Evolutionary conservation across 1,139 yeast genomes (phyloP).

Genomic region (Yarrowia galli): DNA sequence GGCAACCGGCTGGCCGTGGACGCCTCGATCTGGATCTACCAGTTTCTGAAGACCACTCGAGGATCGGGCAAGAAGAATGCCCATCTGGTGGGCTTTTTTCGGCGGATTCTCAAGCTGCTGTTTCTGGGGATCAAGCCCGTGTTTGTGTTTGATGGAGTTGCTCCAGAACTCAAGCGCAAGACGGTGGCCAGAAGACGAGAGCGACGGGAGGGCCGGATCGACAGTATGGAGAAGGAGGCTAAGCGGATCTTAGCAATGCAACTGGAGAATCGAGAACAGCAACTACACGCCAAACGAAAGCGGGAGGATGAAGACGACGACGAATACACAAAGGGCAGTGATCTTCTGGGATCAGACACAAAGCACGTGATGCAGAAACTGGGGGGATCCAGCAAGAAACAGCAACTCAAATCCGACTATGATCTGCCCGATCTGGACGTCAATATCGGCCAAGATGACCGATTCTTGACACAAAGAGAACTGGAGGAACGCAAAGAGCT

Average conservation of each 20-base stretch:
- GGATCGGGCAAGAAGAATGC: conserved; percentile 77
- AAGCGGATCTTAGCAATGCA: conserved; percentile 81
- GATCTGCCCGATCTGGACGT: conserved; percentile 75
- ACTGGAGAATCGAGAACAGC: conserved; percentile 48
- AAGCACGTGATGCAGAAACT: background rate
- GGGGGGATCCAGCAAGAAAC: conserved; percentile 30
- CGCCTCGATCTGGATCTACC: conserved; percentile 99
- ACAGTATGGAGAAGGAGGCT: conserved; percentile 76
- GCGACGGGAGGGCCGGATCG: conserved; percentile 75
- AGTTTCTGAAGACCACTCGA: conserved; percentile 92
- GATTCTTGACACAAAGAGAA: conserved; percentile 79
- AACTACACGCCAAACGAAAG: conserved; percentile 50
- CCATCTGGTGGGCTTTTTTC: conserved; percentile 91
- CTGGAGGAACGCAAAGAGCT: conserved; percentile 66
- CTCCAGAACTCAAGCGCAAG: conserved; percentile 80
- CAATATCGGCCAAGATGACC: conserved; percentile 59
- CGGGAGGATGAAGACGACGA: conserved; percentile 41
- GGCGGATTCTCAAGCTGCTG: conserved; percentile 88
- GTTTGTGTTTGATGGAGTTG: conserved; percentile 98
- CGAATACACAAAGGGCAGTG: conserved; percentile 42
- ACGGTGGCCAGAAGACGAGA: conserved; percentile 76
- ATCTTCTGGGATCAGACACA: conserved; percentile 10
- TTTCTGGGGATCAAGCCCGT: conserved; percentile 91
- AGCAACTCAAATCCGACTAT: conserved; percentile 67
- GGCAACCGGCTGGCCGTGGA: conserved; percentile 89